Evolutionary conservation across 176 grass and related monocot species (phyloP).

Genomic region (Leersia perrieri): DNA sequence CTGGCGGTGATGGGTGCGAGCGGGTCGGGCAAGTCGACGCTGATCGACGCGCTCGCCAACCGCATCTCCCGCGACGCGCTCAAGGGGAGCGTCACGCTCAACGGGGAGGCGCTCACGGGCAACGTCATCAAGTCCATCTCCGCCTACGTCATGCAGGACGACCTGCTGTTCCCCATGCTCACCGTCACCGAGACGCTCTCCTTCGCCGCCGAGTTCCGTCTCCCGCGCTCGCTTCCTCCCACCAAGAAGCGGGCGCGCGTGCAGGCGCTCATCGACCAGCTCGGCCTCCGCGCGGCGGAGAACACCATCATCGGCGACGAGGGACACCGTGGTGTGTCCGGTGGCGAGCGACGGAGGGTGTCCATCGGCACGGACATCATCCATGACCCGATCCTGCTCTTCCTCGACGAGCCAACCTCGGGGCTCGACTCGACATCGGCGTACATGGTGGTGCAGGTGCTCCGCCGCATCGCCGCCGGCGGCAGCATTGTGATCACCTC

Average conservation of each 20-base stretch:
- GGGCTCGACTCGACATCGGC: conserved; percentile 95
- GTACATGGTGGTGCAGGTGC: conserved; percentile 90
- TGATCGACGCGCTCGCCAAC: conserved; percentile 91
- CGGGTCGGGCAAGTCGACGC: conserved; percentile 92
- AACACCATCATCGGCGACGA: conserved; percentile 97
- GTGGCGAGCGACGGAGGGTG: conserved; percentile 78
- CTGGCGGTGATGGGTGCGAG: conserved; percentile 85
- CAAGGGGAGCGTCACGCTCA: conserved; percentile 72
- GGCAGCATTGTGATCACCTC: conserved; percentile 94
- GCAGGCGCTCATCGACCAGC: conserved; percentile 82
- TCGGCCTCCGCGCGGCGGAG: conserved; percentile 60
- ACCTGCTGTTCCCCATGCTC: conserved; percentile 91
- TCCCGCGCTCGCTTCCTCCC: conserved; percentile 58
- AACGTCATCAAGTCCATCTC: conserved; percentile 72
- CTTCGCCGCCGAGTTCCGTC: conserved; percentile 95
- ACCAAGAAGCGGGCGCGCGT: conserved; percentile 81
- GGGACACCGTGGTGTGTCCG: conserved; percentile 87
- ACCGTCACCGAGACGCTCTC: conserved; percentile 86
- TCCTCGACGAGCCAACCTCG: conserved; percentile 95
- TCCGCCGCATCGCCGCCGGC: conserved; percentile 68
- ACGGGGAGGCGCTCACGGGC: conserved; percentile 63
- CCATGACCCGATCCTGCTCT: conserved; percentile 86
- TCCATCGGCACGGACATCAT: conserved; percentile 93
- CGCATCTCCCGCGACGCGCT: conserved; percentile 70
- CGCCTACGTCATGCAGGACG: conserved; percentile 98